Base-by-base conservation (phyloP, 148 eudicot species). In the Chenopodium formosanum region DNA sequence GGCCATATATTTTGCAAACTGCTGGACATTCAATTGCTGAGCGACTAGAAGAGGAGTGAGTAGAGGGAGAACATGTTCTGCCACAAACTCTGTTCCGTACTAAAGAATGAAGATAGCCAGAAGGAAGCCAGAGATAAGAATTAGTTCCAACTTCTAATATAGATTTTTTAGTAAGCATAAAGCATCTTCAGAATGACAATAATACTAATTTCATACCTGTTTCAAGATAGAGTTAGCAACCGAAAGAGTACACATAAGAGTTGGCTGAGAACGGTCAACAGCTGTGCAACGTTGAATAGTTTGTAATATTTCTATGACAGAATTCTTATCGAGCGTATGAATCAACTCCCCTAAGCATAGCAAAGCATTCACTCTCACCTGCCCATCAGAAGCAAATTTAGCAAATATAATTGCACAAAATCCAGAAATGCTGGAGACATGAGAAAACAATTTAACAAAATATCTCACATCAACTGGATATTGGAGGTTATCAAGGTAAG, bases 321-420 rank as follows among this genome's bases (percentile, higher is more conserved):
- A 88, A 70, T 46, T 90, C 84, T 92, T 96, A 79, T 96, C 99
- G 50, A 96, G 97, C 73, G 88, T 82, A 79, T 88, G 89, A 75
- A 96, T 86, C 92, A 96, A 86, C 83, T 94, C 98, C 53, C 95
- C 87, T 25, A 96, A 88, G 89, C 97, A 96, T 81, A 94, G 82
- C 78, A 96, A 88, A 74, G 95, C 97, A 89, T 96, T 94, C 80
- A 96, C 99, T 83, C 99, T 89, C 84, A 96, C 99, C 99, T 96
- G 93, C 85, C 22, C 82, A 84, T 74, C 78, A 82, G 74, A 82
- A 78, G 23, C 66, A 76, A 73, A 74, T 29, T 52, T 23, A 81
- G 64, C 78, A 73, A 63, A 64, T 60, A 82, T 40, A n/a, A 84
- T 17, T 0, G 68, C 22, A 58, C 2, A 2, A 27, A 25, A 14